Base-by-base conservation (phyloP, 805 yeast genomes). In the Grigorovia humatica region DNA sequence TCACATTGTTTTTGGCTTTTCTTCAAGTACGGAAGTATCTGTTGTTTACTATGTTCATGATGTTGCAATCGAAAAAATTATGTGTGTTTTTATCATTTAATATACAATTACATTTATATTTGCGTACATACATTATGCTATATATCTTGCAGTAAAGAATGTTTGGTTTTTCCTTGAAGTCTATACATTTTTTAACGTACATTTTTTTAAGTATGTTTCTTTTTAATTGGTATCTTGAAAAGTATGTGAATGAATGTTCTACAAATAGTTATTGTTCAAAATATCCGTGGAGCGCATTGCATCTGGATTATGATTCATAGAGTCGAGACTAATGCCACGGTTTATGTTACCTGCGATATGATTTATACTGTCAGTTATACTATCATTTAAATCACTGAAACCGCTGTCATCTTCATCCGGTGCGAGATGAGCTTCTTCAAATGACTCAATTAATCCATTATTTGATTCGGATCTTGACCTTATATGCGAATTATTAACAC, bases 401-500 rank as follows among this genome's bases (percentile, higher is more conserved):
- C 4, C 4, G 2, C 42, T n/a, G 8, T 15, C 17, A 2, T 19
- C 27, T 47, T 58, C 57, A 20, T 58, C 17, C 13, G 42, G 42
- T 15, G 17, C 17, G 2, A 38, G 15, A 38, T 38, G 42, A 4
- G n/a, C 62, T 29, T 53, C 56, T 13, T 55, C 64, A 27, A 50
- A 59, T 23, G 65, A 54, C 32, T 56, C 57, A 48, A 66, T 65
- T 30, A 66, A 48, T 2, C 67, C 67, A 49, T 63, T 62, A 4
- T 55, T 57, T 1, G 69, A 58, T 17, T 58, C 69, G 5, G 70
- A 65, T 47, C 49, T 59, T 48, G 51, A 61, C 56, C 63, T 63
- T 38, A 29, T 62, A 23, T 46, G 48, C 17, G 38, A 32, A 50
- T 56, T 65, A 3, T 51, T 48, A 13, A 49, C 17, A 1, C 64